Percentiles rank a stretch among this genome's conserved stretches.
phyloP scores from a whole-genome alignment of 2,329 filamentous ascomycete species.

The Lithohypha guttulata region DNA sequence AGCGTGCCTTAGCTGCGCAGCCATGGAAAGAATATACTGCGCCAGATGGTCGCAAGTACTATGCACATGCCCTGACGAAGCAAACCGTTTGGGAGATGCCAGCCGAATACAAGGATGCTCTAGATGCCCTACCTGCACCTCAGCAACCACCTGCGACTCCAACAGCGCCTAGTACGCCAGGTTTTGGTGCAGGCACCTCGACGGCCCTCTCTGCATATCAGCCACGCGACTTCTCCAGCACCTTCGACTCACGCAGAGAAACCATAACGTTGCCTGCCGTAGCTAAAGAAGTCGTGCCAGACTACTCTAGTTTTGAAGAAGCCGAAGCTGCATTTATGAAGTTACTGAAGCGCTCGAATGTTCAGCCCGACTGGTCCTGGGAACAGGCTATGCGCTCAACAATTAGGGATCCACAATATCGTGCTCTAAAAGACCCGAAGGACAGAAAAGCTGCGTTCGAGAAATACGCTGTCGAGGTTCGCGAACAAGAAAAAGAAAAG shows the following conservation, averaged over 20 bases:
- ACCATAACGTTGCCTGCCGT: constrained; percentile 29
- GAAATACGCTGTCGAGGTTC: constrained; percentile 84
- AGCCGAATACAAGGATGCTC: constrained; percentile 63
- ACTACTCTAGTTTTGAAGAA: constrained; percentile 71
- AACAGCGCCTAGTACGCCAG: constrained; percentile 36
- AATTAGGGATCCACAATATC: constrained; percentile 84
- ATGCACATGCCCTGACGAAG: constrained; percentile 86
- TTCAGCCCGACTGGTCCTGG: constrained; percentile 89
- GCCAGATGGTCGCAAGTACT: constrained; percentile 81
- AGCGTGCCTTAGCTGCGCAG: constrained; percentile 70
- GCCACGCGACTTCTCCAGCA: constrained; percentile 40
- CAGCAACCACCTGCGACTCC: constrained; percentile 29
- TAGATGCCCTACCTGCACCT: constrained; percentile 45
- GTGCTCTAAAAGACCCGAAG: constrained; percentile 82
- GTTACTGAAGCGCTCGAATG: constrained; percentile 69
- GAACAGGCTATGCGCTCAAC: constrained; percentile 75
- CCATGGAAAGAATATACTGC: constrained; percentile 90
- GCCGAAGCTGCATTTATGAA: constrained; percentile 90
- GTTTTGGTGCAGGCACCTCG: constrained; percentile 48
- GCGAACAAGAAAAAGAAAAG: constrained; percentile 84
- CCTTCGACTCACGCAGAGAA: constrained; percentile 37
- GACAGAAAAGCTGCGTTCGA: constrained; percentile 86
- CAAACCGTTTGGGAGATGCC: constrained; percentile 94
- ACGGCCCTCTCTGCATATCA: constrained; percentile 35
- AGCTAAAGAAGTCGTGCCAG: constrained; percentile 50